These are phyloP conservation scores for Acanthamoeba triangularis DNA, from an alignment of 208 protist species.

Conservation along the genomic window DNA sequence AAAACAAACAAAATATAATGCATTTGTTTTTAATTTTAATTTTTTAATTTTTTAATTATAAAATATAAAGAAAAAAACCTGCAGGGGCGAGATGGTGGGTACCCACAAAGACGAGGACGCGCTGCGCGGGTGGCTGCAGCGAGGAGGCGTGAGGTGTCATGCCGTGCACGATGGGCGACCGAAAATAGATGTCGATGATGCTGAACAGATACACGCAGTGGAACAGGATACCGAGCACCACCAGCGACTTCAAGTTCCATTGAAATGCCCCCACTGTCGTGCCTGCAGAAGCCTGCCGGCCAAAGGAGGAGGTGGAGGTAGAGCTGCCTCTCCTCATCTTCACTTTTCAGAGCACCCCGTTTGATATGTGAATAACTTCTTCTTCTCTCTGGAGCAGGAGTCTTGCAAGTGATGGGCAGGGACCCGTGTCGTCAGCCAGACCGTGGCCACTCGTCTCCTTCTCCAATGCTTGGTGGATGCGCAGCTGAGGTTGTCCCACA, in stretches of 20 bases:
- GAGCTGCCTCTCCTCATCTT: too few relatives aligned
- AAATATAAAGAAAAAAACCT: background rate
- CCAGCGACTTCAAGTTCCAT: constrained; percentile 46
- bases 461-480: too few relatives aligned
- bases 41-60: background rate
- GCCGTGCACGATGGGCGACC: constrained; percentile 88
- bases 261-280: background rate
- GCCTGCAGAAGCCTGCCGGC: background rate
- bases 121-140: constrained; percentile 71
- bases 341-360: too few relatives aligned
- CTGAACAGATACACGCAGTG: constrained; percentile 81
- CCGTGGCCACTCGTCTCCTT: too few relatives aligned
- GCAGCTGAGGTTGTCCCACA: too few relatives aligned
- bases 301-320: background rate
- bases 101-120: constrained; percentile 86
- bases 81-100: background rate
- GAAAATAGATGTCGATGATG: constrained; percentile 92
- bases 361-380: too few relatives aligned
- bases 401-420: too few relatives aligned
- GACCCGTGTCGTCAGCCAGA: too few relatives aligned
- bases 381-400: too few relatives aligned
- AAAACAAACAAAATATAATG: too few relatives aligned
- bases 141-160: constrained; percentile 82
- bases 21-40: too few relatives aligned
- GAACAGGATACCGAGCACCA: constrained; percentile 86